Percentiles rank a stretch among this genome's conserved stretches.
Evolutionary conservation across 805 yeast genomes (phyloP).

Genomic region (Cyberlindnera subsufficiens): DNA sequence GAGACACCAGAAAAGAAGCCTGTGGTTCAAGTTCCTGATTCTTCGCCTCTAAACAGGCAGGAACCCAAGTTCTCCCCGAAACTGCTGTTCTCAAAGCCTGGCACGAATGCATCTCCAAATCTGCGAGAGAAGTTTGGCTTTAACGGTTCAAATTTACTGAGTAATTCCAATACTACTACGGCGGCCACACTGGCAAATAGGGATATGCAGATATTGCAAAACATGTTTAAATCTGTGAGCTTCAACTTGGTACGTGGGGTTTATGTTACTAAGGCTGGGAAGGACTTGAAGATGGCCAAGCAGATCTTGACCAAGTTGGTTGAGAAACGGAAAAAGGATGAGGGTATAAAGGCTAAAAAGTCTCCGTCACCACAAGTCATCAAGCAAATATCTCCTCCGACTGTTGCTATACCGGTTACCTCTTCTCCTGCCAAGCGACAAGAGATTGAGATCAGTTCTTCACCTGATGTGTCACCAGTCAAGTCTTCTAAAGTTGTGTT

Average conservation of each 20-base stretch:
- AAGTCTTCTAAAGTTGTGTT: conserved; percentile 32
- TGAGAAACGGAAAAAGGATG: conserved; percentile 16
- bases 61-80: conserved; percentile 14
- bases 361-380: not conserved
- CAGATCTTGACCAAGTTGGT: conserved; percentile 26
- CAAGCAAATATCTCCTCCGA: not conserved
- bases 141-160: conserved; percentile 23
- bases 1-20: conserved; percentile 20
- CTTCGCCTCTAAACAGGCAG: conserved; percentile 32
- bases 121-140: conserved; percentile 40
- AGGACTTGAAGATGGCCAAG: conserved; percentile 29
- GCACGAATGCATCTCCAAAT: conserved; percentile 3
- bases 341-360: too few relatives aligned
- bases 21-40: conserved; percentile 44
- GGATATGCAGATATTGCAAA: conserved; percentile 19
- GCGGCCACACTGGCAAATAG: conserved; percentile 9
- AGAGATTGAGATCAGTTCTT: conserved; percentile 18
- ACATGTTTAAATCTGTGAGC: conserved; percentile 29
- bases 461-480: conserved; percentile 23
- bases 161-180: conserved; percentile 4
- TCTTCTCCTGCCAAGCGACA: conserved; percentile 1
- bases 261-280: conserved; percentile 30
- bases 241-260: conserved; percentile 31
- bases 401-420: not conserved
- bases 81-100: conserved; percentile 8